Base-by-base conservation (phyloP, 345 rosid species). In the Triadica sebifera region DNA sequence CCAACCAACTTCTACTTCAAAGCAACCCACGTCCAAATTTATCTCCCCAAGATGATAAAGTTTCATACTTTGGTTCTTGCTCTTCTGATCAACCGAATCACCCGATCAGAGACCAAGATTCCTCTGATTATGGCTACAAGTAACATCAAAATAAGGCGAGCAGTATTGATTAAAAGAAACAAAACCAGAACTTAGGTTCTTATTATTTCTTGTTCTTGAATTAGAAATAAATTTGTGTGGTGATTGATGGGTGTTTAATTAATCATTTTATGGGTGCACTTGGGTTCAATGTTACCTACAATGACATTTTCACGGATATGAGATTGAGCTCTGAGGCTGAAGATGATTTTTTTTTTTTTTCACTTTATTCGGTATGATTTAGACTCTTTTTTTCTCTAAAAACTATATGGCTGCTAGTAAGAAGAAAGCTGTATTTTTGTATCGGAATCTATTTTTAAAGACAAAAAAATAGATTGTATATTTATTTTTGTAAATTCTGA, bases 1-100 rank as follows among this genome's bases (percentile, higher is more conserved):
- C 71, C 85, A 74, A 86, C 91, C 89, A 85, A 85, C 83, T 86
- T 57, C 82, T 67, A 17, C 78, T 71, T 46, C 68, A 51, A 68
- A 43, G 34, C 61, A 53, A 46, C 78, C 74, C 72, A 51, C 69
- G 34, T 53, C 76, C 29, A 41, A 64, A 37, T 73, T 61, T 71
- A 41, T n/a, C 53, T 34, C 71, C 65, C 24, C 66, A 37, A 45
- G 73, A 50, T 34, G 63, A 66, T 5, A 56, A 43, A 29, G 70
- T 19, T 55, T 62, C n/a, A 29, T 34, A 46, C 47, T 25, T 47
- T 4, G 65, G 70, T 72, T 10, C 81, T 43, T 84, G 37, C 60
- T 80, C 81, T 62, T 74, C 84, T 24, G 84, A 83, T 81, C 81
- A 64, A 61, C 82, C 81, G 45, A 83, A 82, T 78, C 86, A 51